Base-by-base conservation (phyloP, 345 rosid species). In the Salix udensis region DNA sequence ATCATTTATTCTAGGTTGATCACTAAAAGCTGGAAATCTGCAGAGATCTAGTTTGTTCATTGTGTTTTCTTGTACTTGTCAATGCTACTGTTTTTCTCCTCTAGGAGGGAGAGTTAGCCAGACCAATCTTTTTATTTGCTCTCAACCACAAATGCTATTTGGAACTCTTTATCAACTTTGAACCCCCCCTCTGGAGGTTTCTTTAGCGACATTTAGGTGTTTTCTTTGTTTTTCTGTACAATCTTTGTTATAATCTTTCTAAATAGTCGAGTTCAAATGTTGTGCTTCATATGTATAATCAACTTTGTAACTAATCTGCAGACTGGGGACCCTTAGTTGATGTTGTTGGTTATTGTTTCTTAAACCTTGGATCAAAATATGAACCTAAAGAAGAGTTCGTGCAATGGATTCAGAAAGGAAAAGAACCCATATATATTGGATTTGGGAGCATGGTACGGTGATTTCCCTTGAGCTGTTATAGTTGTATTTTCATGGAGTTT, bases 371-470 rank as follows among this genome's bases (percentile, higher is more conserved):
- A 40, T 84, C 90, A 3, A 92, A 89, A 82, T 92, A 96, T 86
- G 85, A 90, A 81, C 94, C 94, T 52, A 85, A 64, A 71, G 89
- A 88, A 83, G 88, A 88, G 80, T 91, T 96, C 85, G 71, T 65
- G 64, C 79, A 80, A 60, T 96, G 99, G 99, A 89, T 93, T 80
- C 72, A 80, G 72, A 91, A 81, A 77, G 99, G 99, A 83, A 70
- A 88, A 26, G 87, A 85, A 40, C 99, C 99, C 28, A 80, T 93
- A 76, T 96, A 96, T 87, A 87, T 96, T 70, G 98, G 99, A 67
- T 96, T 96, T 79, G 99, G 99, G 66, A 96, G 99, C 92, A 96
- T 96, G 99, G 99, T 93, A 91, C 77, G 88, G 52, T 69, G 21
- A 76, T 67, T 42, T 65, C 23, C 67, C 64, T 26, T 66, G 23